A percentile compares a stretch with the other conserved stretches of the same genome.
These are phyloP conservation scores for Aspergillus sp. DNA, from an alignment of 2,329 filamentous ascomycete genomes.

Conservation along the genomic window DNA sequence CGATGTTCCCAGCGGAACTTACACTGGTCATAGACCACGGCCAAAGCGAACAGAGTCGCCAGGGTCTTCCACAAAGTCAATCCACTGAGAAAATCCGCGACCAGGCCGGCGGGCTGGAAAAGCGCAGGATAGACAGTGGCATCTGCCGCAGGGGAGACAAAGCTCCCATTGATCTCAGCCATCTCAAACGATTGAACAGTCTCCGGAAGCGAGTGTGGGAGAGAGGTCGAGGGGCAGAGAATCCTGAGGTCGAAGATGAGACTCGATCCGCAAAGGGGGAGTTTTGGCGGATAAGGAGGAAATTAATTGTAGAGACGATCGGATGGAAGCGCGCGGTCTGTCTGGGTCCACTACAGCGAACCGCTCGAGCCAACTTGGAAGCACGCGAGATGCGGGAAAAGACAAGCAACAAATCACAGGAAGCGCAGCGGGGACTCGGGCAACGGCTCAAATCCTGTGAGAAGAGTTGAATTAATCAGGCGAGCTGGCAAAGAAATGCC, in stretches of 20 bases:
- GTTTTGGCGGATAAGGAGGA: slow-evolving; percentile 3
- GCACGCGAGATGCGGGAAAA: slow-evolving; percentile 1
- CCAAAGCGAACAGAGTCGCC: slow-evolving; percentile 67
- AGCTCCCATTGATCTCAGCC: slow-evolving; percentile 62
- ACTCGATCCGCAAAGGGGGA: slow-evolving; percentile 6
- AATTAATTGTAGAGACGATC: not conserved
- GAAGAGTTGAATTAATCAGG: slow-evolving; percentile 1
- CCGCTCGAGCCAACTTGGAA: not conserved
- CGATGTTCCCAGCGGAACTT: slow-evolving; percentile 40
- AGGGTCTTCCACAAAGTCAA: slow-evolving; percentile 66
- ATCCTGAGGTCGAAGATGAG: slow-evolving; percentile 3
- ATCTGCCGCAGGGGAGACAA: slow-evolving; percentile 68
- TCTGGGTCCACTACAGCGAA: not conserved
- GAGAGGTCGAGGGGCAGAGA: slow-evolving; percentile 8
- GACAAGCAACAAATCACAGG: not conserved
- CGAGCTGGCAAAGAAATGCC: not conserved
- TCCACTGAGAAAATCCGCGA: slow-evolving; percentile 57
- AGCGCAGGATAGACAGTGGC: slow-evolving; percentile 60
- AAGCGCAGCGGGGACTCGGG: not conserved
- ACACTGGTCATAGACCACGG: slow-evolving; percentile 89
- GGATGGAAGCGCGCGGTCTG: not conserved
- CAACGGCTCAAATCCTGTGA: not conserved
- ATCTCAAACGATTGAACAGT: slow-evolving; percentile 26
- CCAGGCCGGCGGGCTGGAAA: slow-evolving; percentile 45
- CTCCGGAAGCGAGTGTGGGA: slow-evolving; percentile 17